phyloP scores from a whole-genome alignment of 441 rosid species.

The Biscutella laevigata region DNA sequence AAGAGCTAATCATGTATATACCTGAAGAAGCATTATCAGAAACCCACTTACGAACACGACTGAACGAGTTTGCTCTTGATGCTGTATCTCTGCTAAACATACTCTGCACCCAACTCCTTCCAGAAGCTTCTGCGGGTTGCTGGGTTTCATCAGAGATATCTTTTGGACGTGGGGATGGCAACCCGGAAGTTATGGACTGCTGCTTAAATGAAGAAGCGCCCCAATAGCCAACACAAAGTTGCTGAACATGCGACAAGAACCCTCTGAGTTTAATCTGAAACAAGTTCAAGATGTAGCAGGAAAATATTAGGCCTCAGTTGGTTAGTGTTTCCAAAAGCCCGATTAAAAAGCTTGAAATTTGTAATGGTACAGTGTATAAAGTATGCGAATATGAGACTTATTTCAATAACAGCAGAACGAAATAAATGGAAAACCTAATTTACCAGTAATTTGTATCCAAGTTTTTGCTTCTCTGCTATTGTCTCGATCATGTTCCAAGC shows the following conservation, averaged over 20 bases:
- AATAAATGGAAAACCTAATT: conserved; percentile 28
- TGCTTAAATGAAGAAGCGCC: conserved; percentile 70
- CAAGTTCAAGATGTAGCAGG: conserved; percentile 20
- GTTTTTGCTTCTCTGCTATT: conserved; percentile 81
- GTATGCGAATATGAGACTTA: not conserved
- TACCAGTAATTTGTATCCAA: conserved; percentile 79
- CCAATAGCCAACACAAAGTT: conserved; percentile 89
- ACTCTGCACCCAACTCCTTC: conserved; percentile 99
- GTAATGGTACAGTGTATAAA: not conserved
- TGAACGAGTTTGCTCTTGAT: conserved; percentile 64
- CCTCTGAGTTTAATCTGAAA: conserved; percentile 93
- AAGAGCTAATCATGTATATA: conserved; percentile 28
- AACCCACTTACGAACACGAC: conserved; percentile 75
- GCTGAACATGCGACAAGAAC: conserved; percentile 85
- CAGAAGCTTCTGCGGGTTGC: conserved; percentile 94
- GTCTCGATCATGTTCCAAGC: conserved; percentile 94
- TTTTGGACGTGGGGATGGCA: conserved; percentile 79
- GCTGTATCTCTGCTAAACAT: conserved; percentile 93
- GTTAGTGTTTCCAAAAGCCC: conserved; percentile 6
- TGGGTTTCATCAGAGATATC: conserved; percentile 66
- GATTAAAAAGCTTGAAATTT: conserved; percentile 4
- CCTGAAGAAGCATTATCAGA: conserved; percentile 68
- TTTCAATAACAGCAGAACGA: conserved; percentile 8
- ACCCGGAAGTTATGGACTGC: conserved; percentile 53
- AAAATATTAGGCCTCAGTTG: not conserved